A percentile compares a stretch with the other conserved stretches of the same genome.
phyloP scores from a whole-genome alignment of 805 yeast genomes.

The Monosporozyma unispora region DNA sequence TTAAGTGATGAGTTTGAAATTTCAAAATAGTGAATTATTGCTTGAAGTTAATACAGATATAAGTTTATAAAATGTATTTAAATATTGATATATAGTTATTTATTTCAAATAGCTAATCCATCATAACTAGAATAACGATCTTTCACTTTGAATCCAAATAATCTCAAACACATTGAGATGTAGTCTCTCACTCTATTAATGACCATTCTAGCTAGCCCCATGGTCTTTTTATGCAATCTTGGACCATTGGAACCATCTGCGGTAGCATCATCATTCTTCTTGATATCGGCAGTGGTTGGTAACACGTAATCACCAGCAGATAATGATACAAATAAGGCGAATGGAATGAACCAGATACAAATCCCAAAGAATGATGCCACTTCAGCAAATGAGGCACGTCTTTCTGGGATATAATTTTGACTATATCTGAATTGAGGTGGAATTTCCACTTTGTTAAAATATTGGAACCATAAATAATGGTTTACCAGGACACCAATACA shows the following conservation, averaged over 20 bases:
- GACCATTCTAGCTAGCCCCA: conserved; percentile 61
- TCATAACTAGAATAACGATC: conserved; percentile 41
- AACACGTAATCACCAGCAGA: conserved; percentile 86
- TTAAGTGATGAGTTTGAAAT: neutral
- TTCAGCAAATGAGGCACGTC: conserved; percentile 74
- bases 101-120: conserved; percentile 16
- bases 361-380: conserved; percentile 93
- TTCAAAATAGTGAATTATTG: neutral
- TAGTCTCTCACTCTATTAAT: conserved; percentile 44
- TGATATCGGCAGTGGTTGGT: conserved; percentile 41
- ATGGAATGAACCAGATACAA: conserved; percentile 90
- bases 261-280: conserved; percentile 18
- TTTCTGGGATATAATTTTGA: conserved; percentile 52
- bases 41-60: neutral
- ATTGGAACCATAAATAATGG: conserved; percentile 84
- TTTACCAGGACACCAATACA: conserved; percentile 67
- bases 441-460: conserved; percentile 58
- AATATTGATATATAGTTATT: neutral
- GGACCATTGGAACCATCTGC: conserved; percentile 28
- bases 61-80: neutral
- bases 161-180: conserved; percentile 36
- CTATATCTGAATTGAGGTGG: conserved; percentile 59
- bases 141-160: conserved; percentile 56
- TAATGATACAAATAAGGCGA: conserved; percentile 80
- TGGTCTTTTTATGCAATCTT: conserved; percentile 35